Evolutionary conservation across 352 stramenopile genomes (phyloP).

Genomic region (Phytophthora crassamura): DNA sequence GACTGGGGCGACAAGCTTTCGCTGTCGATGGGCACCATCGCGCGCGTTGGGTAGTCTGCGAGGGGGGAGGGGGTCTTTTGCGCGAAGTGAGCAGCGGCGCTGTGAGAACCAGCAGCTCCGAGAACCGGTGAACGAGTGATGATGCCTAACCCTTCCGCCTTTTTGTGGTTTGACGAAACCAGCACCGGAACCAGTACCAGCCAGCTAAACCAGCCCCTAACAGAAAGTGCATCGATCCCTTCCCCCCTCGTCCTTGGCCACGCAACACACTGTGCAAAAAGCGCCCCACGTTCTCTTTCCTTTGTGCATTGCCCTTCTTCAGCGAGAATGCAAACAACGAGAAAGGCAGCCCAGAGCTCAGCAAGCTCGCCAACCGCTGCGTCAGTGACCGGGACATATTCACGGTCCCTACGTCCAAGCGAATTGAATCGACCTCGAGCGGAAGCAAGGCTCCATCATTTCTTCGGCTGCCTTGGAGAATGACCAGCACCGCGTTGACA

Average conservation of each 20-base stretch:
- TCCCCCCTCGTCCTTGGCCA: not conserved
- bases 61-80: no score
- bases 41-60: no score
- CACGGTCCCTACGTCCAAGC: constrained; percentile 27
- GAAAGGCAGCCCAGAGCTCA: constrained; percentile 19
- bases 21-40: no score
- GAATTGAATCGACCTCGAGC: constrained; percentile 26
- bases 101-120: no score
- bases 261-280: constrained; percentile 30
- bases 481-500: constrained; percentile 8
- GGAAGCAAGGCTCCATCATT: constrained; percentile 18
- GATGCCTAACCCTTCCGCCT: no score
- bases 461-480: constrained; percentile 4
- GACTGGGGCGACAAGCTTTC: no score
- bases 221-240: constrained; percentile 26
- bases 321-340: constrained; percentile 36
- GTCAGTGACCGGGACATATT: constrained; percentile 28
- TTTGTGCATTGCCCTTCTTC: constrained; percentile 14
- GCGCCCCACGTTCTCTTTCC: constrained; percentile 16
- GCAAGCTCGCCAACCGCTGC: constrained; percentile 24
- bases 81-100: no score
- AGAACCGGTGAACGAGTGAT: no score
- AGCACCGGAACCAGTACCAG: no score
- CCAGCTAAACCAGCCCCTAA: no score
- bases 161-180: no score